Conservation (phyloP, 176 grass and related monocot genomes). For the Juncus effusus region DNA sequence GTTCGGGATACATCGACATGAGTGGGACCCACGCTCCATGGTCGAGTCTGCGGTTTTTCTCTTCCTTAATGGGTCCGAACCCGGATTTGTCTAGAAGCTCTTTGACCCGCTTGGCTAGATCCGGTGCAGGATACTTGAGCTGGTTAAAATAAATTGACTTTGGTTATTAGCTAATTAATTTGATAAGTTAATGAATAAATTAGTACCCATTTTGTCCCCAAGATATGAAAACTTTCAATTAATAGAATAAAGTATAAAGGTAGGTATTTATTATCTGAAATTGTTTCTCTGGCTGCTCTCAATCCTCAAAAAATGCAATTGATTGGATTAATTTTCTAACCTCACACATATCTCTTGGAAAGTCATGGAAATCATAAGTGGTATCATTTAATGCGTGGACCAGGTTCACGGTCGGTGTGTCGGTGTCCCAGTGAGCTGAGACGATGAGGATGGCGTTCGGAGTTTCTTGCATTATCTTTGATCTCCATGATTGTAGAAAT, state of each 20-base stretch:
- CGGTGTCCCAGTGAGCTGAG: conserved; percentile 77
- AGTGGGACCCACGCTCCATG: conserved; percentile 73
- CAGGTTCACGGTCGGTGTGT: conserved; percentile 42
- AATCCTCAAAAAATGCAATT: neutral
- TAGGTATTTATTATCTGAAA: neutral
- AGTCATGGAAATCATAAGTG: conserved; percentile 69
- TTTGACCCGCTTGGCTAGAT: conserved; percentile 52
- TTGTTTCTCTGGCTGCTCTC: neutral
- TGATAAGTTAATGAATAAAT: neutral
- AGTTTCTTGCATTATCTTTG: conserved; percentile 2
- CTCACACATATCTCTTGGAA: conserved; percentile 72
- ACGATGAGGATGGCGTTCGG: conserved; percentile 72
- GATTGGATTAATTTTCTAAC: conserved; percentile 21
- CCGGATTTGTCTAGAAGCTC: conserved; percentile 57
- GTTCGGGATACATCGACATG: conserved; percentile 84
- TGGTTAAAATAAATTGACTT: conserved; percentile 5
- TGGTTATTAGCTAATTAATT: neutral
- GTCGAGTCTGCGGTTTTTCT: conserved; percentile 68
- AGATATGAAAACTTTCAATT: neutral
- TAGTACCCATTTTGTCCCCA: neutral
- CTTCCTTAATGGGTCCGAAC: conserved; percentile 50
- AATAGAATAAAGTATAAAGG: neutral
- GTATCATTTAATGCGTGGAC: conserved; percentile 43
- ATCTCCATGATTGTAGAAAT: conserved; percentile 33
- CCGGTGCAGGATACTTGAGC: conserved; percentile 69